A percentile compares a stretch with the other conserved stretches of the same genome.
Conservation (phyloP, 768 basidiomycete species). For the Lyophyllum semitale region DNA sequence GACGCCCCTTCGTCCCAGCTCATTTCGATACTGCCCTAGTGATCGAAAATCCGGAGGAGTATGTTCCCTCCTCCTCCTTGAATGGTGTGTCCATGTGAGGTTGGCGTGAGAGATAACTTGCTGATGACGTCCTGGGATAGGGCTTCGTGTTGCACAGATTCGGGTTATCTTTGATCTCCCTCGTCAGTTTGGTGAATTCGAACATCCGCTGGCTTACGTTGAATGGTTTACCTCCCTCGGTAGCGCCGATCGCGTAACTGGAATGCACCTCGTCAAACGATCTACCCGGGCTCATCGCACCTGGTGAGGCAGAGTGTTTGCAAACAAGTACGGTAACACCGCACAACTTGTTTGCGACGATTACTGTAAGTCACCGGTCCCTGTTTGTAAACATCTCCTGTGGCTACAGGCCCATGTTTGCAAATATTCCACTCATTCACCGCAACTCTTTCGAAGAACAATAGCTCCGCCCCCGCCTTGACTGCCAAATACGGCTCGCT, state of each 20-base stretch:
- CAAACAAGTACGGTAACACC: too few relatives aligned
- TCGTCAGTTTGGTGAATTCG: constrained; percentile 7
- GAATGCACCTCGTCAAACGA: background rate
- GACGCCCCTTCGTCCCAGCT: background rate
- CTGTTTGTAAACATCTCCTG: too few relatives aligned
- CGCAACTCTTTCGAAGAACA: too few relatives aligned
- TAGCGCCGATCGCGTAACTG: constrained; percentile 6
- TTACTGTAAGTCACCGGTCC: too few relatives aligned
- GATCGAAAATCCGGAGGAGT: constrained; percentile 4
- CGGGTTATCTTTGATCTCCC: constrained; percentile 20
- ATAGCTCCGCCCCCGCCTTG: too few relatives aligned
- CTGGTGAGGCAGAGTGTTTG: too few relatives aligned
- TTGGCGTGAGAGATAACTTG: background rate
- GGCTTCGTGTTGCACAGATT: constrained; percentile 23
- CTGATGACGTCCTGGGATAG: background rate
- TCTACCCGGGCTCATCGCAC: background rate
- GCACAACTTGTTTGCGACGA: too few relatives aligned
- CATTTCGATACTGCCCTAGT: constrained; percentile 13
- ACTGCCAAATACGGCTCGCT: too few relatives aligned
- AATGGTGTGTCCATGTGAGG: background rate
- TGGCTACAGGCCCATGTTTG: too few relatives aligned
- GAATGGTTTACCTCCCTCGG: constrained; percentile 28
- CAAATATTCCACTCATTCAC: too few relatives aligned
- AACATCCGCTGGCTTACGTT: constrained; percentile 24
- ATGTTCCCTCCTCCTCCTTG: background rate